phyloP scores from a whole-genome alignment of 108 stramenopile species.

The Nitzschia putrida region DNA sequence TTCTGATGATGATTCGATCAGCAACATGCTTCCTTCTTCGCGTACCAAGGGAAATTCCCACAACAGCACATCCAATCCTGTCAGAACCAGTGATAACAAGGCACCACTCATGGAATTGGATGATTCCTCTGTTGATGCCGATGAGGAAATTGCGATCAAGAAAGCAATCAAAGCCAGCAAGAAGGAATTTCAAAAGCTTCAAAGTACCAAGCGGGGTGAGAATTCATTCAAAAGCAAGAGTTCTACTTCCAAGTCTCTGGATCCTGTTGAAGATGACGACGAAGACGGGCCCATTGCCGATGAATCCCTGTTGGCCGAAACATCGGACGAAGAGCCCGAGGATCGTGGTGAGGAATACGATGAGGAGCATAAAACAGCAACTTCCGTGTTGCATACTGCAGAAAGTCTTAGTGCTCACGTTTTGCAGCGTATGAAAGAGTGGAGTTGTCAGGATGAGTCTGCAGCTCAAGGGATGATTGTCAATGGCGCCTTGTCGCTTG shows the following conservation, averaged over 20 bases:
- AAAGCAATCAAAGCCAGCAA: slow-evolving; percentile 40
- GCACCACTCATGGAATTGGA: neutral
- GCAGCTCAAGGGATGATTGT: slow-evolving; percentile 57
- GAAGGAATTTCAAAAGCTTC: slow-evolving; percentile 26
- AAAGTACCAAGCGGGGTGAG: neutral
- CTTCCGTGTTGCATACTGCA: slow-evolving; percentile 59
- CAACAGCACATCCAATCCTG: no score
- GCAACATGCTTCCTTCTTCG: neutral
- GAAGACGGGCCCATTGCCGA: slow-evolving; percentile 17
- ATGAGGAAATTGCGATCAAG: slow-evolving; percentile 42
- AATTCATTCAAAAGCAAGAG: slow-evolving; percentile 4
- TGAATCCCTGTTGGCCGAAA: slow-evolving; percentile 2
- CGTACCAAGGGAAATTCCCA: neutral
- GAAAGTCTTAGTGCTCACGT: slow-evolving; percentile 70
- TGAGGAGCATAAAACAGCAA: slow-evolving; percentile 65
- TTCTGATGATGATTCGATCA: slow-evolving; percentile 25
- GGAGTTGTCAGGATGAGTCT: slow-evolving; percentile 36
- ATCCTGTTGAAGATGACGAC: slow-evolving; percentile 15
- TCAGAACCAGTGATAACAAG: neutral
- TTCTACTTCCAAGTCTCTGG: neutral
- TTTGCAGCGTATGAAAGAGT: slow-evolving; percentile 54
- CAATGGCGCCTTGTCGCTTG: slow-evolving; percentile 58
- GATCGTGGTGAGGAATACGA: slow-evolving; percentile 58
- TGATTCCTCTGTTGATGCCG: slow-evolving; percentile 36
- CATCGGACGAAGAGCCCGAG: slow-evolving; percentile 39